A percentile compares a stretch with the other conserved stretches of the same genome.
These are phyloP conservation scores for Xylaria sp. DNA, from an alignment of 2,329 filamentous ascomycete species.

Conservation along the genomic window DNA sequence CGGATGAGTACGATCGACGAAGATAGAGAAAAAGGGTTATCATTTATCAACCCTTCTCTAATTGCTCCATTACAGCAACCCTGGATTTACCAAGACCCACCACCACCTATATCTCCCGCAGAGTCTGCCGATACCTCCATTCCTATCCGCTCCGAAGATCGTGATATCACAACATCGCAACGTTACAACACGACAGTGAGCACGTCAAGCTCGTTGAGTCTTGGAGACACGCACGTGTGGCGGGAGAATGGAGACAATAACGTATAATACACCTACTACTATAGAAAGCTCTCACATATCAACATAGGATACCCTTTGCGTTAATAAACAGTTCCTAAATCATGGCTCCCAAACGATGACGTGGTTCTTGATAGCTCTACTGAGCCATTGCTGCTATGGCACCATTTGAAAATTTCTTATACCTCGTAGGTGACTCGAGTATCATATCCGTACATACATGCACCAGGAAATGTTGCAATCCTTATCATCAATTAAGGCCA, in stretches of 20 bases:
- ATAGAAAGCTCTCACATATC: slow-evolving; percentile 25
- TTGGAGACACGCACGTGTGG: slow-evolving; percentile 49
- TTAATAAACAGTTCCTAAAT: slow-evolving; percentile 4
- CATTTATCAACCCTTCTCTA: slow-evolving; percentile 82
- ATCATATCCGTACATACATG: slow-evolving; percentile 7
- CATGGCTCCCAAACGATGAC: background rate
- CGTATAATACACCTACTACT: slow-evolving; percentile 32
- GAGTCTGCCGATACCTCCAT: slow-evolving; percentile 36
- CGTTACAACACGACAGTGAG: slow-evolving; percentile 40
- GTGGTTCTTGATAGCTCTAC: background rate
- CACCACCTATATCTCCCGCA: slow-evolving; percentile 51
- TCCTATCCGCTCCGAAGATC: slow-evolving; percentile 30
- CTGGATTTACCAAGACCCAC: slow-evolving; percentile 73
- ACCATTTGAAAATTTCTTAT: background rate
- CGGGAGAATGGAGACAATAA: slow-evolving; percentile 44
- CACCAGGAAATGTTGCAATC: background rate
- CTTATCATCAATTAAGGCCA: slow-evolving; percentile 50
- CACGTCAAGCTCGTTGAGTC: slow-evolving; percentile 48
- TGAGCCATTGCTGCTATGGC: background rate
- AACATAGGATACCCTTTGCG: slow-evolving; percentile 29
- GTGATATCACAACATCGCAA: slow-evolving; percentile 20
- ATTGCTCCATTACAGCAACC: slow-evolving; percentile 74
- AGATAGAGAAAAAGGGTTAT: slow-evolving; percentile 73
- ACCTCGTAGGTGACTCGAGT: background rate
- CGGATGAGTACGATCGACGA: slow-evolving; percentile 77